Evolutionary conservation across 345 rosid species (phyloP).

Genomic region (Erucastrum elatum): DNA sequence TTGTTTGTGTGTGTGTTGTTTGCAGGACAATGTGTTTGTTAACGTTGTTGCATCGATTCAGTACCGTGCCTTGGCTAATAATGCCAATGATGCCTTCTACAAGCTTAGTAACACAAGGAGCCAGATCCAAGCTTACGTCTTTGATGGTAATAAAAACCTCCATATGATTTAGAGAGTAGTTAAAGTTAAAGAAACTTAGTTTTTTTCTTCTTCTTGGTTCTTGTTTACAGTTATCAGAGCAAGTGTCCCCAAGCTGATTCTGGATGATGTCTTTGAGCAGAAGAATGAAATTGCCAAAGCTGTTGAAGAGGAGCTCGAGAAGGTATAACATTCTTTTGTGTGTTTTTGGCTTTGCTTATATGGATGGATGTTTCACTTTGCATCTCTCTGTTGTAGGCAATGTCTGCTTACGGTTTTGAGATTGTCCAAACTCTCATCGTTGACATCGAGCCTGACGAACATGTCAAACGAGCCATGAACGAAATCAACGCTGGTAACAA

Average conservation of each 20-base stretch:
- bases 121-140: constrained; percentile 58
- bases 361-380: neutral
- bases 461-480: constrained; percentile 56
- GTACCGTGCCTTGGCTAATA: constrained; percentile 48
- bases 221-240: constrained; percentile 51
- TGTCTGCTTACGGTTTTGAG: constrained; percentile 60
- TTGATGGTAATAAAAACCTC: constrained; percentile 42
- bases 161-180: neutral
- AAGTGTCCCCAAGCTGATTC: constrained; percentile 50
- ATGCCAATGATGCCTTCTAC: constrained; percentile 58
- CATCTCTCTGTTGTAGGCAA: constrained; percentile 39
- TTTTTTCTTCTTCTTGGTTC: neutral
- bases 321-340: constrained; percentile 36
- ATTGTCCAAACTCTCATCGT: constrained; percentile 58
- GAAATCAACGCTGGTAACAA: constrained; percentile 54
- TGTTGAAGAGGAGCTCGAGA: constrained; percentile 60
- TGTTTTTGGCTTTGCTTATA: neutral
- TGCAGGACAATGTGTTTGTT: constrained; percentile 61
- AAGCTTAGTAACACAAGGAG: constrained; percentile 55
- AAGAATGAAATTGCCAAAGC: constrained; percentile 58
- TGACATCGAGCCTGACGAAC: constrained; percentile 58
- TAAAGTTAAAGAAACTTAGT: neutral
- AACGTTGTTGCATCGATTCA: constrained; percentile 59
- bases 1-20: neutral
- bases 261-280: constrained; percentile 60